phyloP scores from a whole-genome alignment of 495 filamentous ascomycete species.

The Clohesyomyces aquaticus region DNA sequence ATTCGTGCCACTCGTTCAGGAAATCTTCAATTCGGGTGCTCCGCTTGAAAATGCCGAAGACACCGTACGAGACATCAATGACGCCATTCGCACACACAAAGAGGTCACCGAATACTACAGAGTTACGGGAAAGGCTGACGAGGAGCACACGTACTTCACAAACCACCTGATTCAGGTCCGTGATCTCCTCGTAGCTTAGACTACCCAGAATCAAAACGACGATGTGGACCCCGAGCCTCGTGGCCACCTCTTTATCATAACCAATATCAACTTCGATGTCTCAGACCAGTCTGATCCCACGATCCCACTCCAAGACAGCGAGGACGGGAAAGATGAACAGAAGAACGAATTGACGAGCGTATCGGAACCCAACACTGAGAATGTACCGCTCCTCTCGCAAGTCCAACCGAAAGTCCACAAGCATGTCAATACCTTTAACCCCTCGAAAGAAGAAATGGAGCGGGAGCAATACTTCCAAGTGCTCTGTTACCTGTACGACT shows the following conservation, averaged over 20 bases:
- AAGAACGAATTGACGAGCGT: too few relatives aligned
- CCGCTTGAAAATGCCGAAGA: slow-evolving; percentile 4
- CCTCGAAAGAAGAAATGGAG: slow-evolving; percentile 1
- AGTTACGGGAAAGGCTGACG: background rate
- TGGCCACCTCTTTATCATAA: too few relatives aligned
- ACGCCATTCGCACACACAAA: slow-evolving; percentile 18
- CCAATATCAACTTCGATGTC: too few relatives aligned
- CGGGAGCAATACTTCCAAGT: slow-evolving; percentile 15
- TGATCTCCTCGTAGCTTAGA: slow-evolving; percentile 4
- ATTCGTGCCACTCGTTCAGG: slow-evolving; percentile 1
- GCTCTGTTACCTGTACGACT: slow-evolving; percentile 27
- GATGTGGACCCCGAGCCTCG: too few relatives aligned
- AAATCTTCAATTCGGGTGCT: background rate
- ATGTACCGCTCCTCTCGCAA: background rate
- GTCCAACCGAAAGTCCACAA: background rate
- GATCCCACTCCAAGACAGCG: too few relatives aligned
- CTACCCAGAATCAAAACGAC: too few relatives aligned
- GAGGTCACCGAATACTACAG: slow-evolving; percentile 8
- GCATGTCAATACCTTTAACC: background rate
- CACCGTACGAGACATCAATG: slow-evolving; percentile 2
- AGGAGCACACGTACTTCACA: slow-evolving; percentile 18
- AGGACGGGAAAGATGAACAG: too few relatives aligned
- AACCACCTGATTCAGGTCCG: background rate
- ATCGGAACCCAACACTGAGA: background rate
- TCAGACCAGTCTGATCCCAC: too few relatives aligned